These are phyloP conservation scores for Diaporthe sp. DNA, from an alignment of 2,329 filamentous ascomycete species.

Conservation along the genomic window DNA sequence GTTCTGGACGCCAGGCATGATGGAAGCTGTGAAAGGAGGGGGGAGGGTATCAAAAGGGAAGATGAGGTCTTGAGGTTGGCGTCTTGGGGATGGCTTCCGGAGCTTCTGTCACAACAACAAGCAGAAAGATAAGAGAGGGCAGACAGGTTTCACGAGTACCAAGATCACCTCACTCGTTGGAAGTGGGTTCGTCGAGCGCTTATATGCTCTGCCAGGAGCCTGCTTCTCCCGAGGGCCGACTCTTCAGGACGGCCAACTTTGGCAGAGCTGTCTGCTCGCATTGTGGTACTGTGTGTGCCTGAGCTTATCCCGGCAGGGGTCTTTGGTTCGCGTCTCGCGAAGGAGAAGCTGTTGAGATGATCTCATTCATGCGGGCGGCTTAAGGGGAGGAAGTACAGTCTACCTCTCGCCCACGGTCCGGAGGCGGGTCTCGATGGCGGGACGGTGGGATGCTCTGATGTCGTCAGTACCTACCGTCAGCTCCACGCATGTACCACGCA, in stretches of 20 bases:
- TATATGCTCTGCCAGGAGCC: conserved; percentile 37
- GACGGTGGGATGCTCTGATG: conserved; percentile 1
- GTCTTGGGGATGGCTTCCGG: conserved; percentile 26
- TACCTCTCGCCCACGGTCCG: conserved; percentile 6
- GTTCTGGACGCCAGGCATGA: conserved; percentile 37
- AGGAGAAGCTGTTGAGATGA: conserved; percentile 34
- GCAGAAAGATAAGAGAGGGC: conserved; percentile 20
- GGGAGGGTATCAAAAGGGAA: conserved; percentile 29
- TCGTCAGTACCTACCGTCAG: conserved; percentile 36
- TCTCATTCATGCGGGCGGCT: conserved; percentile 22
- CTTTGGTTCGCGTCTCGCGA: conserved; percentile 2
- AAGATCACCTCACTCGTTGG: neutral
- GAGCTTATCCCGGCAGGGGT: conserved; percentile 22
- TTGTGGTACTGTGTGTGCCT: conserved; percentile 24
- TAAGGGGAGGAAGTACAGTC: conserved; percentile 31
- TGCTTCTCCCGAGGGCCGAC: neutral
- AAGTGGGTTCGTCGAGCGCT: conserved; percentile 38
- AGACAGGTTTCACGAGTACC: conserved; percentile 15
- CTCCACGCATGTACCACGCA: conserved; percentile 4
- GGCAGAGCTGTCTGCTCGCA: conserved; percentile 27
- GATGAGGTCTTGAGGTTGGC: neutral
- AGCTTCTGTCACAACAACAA: conserved; percentile 37
- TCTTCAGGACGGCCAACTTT: conserved; percentile 8
- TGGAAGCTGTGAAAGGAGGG: conserved; percentile 6
- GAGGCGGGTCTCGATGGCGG: neutral